Evolutionary conservation across 345 rosid genomes (phyloP), one percentile per base, ranked within the genome.

Genomic region (Hibiscus tridactylites): DNA sequence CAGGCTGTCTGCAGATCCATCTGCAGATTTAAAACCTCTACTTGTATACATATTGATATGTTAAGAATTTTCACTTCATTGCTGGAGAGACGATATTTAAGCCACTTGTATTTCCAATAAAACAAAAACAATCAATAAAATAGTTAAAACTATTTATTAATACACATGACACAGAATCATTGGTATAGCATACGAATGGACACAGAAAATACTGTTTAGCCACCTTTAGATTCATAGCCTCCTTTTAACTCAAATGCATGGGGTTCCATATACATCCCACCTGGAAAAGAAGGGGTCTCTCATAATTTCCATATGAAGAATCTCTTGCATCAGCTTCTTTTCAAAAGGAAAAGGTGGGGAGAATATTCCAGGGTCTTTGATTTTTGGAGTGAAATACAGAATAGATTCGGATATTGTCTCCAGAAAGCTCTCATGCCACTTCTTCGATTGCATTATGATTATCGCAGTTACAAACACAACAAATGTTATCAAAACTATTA

Each of bases 191-290:
- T 31, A 31, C 4, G 0, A 31, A 31, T 29, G 35, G 35, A 31
- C 35, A 31, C 4, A 31, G 35, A 31, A 31, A 31, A 3, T 3
- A 4, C 4, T 31, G 35, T 21, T 21, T 21, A 21, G 68, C 68
- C 68, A 64, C 52, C 68, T 39, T 65, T 65, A 44, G 53, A 44
- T 44, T 21, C 69, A 65, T 52, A 24, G 11, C 33, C 19, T 65
- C 6, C 54, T 65, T 44, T 65, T 44, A 65, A 65, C 70, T 65
- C 69, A 24, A 21, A 16, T 46, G 19, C 70, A 46, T 3, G 35
- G 70, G 70, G 19, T 46, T 12, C 4, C 67, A 63, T 63, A 26
- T 12, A 44, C 47, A 44, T 9, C 24, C 56, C 37, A 44, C 54
- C 70, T 21, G 10, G 59, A 35, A 21, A 39, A 8, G 31, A 7